phyloP scores from a whole-genome alignment of 495 filamentous ascomycete genomes.

The Penicillium parvum region DNA sequence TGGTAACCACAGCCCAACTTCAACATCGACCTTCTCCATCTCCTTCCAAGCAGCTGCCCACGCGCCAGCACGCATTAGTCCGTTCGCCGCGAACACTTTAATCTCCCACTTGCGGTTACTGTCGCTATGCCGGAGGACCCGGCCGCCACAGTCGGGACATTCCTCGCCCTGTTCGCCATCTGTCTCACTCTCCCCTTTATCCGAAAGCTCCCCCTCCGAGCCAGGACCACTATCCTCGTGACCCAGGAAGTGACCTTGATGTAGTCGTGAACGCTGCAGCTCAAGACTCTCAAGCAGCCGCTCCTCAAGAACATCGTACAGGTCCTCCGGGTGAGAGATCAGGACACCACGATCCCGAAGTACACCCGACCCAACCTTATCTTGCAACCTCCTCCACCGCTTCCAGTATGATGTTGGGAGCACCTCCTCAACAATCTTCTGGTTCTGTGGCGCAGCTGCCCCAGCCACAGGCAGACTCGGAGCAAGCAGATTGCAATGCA shows the following conservation, averaged over 20 bases:
- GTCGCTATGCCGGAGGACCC: conserved; percentile 46
- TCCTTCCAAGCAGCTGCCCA: conserved; percentile 94
- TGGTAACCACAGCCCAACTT: conserved; percentile 71
- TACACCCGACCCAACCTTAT: conserved; percentile 69
- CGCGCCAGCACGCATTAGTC: conserved; percentile 83
- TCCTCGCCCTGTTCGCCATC: conserved; percentile 42
- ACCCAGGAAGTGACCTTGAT: conserved; percentile 68
- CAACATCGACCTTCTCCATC: conserved; percentile 96
- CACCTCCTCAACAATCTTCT: conserved; percentile 51
- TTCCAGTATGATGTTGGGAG: conserved; percentile 57
- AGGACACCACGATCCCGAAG: conserved; percentile 75
- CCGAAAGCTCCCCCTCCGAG: conserved; percentile 34
- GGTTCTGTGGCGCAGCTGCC: conserved; percentile 36
- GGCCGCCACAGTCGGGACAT: conserved; percentile 58
- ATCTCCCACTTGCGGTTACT: conserved; percentile 67
- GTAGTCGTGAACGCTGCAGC: conserved; percentile 64
- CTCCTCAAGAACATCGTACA: conserved; percentile 91
- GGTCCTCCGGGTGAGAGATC: conserved; percentile 81
- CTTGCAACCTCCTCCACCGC: conserved; percentile 70
- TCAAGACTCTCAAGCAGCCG: conserved; percentile 84
- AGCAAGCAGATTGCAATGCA: conserved; percentile 82
- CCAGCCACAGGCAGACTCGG: conserved; percentile 64
- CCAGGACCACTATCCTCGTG: conserved; percentile 31
- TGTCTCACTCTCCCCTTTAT: conserved; percentile 29
- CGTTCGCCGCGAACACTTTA: conserved; percentile 89